These are phyloP conservation scores for Yamadazyma oceani DNA, from an alignment of 1,139 yeast genomes.

Conservation along the genomic window DNA sequence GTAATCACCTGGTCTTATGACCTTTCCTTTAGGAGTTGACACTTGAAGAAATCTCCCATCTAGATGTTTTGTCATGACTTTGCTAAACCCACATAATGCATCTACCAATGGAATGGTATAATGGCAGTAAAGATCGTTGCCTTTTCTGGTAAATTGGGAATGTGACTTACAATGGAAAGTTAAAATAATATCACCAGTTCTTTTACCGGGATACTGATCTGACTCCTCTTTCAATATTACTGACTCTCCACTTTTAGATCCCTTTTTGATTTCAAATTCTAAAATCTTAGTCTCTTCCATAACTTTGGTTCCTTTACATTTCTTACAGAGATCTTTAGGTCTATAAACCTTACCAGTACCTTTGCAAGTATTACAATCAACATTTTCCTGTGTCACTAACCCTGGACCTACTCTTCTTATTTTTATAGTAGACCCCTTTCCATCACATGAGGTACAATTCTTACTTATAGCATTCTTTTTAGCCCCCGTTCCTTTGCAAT, in stretches of 20 bases:
- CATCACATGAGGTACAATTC: conserved; percentile 69
- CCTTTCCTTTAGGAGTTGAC: conserved; percentile 71
- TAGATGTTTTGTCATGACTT: conserved; percentile 66
- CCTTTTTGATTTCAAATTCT: conserved; percentile 77
- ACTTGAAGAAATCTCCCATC: conserved; percentile 76
- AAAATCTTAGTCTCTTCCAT: conserved; percentile 69
- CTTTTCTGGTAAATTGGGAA: conserved; percentile 53
- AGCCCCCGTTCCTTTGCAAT: conserved; percentile 77
- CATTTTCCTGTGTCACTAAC: conserved; percentile 61
- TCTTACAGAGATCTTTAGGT: conserved; percentile 72
- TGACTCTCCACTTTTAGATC: conserved; percentile 61
- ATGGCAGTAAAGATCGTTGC: conserved; percentile 62
- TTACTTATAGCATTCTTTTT: conserved; percentile 57
- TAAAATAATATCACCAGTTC: conserved; percentile 77
- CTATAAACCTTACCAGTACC: conserved; percentile 69
- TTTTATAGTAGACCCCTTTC: conserved; percentile 64
- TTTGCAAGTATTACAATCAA: conserved; percentile 66
- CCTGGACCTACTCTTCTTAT: conserved; percentile 76
- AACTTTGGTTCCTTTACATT: conserved; percentile 66
- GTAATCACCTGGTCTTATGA: conserved; percentile 74
- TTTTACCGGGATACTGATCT: conserved; percentile 73
- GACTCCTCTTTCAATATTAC: conserved; percentile 69
- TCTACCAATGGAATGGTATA: conserved; percentile 70
- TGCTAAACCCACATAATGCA: conserved; percentile 78
- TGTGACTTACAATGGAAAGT: conserved; percentile 51